phyloP scores from a whole-genome alignment of 371 early-diverging fungal species.

The Syncephalastrum sp. region DNA sequence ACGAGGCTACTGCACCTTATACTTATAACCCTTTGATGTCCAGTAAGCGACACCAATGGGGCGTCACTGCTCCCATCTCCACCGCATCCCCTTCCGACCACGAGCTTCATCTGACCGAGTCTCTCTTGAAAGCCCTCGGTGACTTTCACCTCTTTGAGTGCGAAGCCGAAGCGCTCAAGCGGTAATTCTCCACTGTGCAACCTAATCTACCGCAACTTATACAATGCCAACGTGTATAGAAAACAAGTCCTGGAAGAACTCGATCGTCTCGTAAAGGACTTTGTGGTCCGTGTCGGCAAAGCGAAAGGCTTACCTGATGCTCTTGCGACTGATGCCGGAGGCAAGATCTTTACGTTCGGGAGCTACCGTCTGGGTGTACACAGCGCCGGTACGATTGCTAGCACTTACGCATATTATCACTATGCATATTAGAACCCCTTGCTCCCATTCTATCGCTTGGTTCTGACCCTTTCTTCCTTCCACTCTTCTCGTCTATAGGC shows the following conservation, averaged over 20 bases:
- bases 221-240: background rate
- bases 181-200: constrained; percentile 19
- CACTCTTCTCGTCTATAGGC: constrained; percentile 41
- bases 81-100: constrained; percentile 44
- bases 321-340: constrained; percentile 85
- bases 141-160: constrained; percentile 76
- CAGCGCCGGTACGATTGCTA: constrained; percentile 63
- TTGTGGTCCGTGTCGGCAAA: constrained; percentile 74
- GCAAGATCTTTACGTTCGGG: constrained; percentile 99
- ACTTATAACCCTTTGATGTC: too few relatives aligned
- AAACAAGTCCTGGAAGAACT: constrained; percentile 77
- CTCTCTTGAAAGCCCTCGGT: constrained; percentile 63
- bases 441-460: too few relatives aligned
- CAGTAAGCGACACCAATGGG: constrained; percentile 37
- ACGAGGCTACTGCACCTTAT: too few relatives aligned
- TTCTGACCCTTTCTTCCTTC: background rate
- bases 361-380: constrained; percentile 99
- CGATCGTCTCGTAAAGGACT: constrained; percentile 83
- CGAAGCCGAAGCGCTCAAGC: constrained; percentile 61
- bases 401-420: too few relatives aligned
- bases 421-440: too few relatives aligned
- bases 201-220: background rate
- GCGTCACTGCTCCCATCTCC: constrained; percentile 65
- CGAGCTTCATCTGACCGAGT: constrained; percentile 64
- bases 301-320: constrained; percentile 72